Evolutionary conservation across 805 yeast genomes (phyloP), one percentile per base, ranked within the genome.

Genomic region (Debaryomyces castellii): DNA sequence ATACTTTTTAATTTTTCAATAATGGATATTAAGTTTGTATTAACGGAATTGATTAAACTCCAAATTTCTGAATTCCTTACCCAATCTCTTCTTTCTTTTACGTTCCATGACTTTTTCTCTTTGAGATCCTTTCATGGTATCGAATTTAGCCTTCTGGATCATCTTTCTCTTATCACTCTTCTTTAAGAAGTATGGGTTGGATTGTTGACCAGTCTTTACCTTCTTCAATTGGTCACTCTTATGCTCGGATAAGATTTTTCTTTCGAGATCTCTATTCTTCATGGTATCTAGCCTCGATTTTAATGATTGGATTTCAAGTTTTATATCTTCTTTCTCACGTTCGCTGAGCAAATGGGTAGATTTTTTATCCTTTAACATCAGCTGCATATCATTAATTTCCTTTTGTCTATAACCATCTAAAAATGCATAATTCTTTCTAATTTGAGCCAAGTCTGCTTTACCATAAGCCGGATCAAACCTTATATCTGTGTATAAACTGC

Each of bases 401-500:
- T 73, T 64, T 51, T 83, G 74, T 62, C 98, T 77, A 63, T 94
- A 94, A 33, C 86, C 90, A 63, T 90, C 96, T 47, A 94, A 68
- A 60, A 94, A 94, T 37, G 81, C 77, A 68, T 94, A 94, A 58
- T 92, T 84, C 57, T 82, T 80, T 49, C 97, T 74, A 14, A 87
- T 78, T 47, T 76, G 73, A 25, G 73, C 69, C 47, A 79, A 67
- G 60, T 91, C 92, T 1, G 94, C 88, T 55, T 82, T 85, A 46
- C 98, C 98, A 51, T 82, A 81, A 0, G 96, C 90, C 2, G 92
- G 78, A 64, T 94, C 97, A 62, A 94, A 94, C 54, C 99, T 76
- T 27, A 95, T 85, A 68, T 94, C 99, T 40, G 80, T 77, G 60
- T 86, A 84, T 23, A 85, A 65, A 12, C 70, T 71, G 12, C 63